A percentile compares a stretch with the other conserved stretches of the same genome.
These are phyloP conservation scores for Fusarium anthophilum DNA, from an alignment of 2,329 filamentous ascomycete genomes.

Conservation along the genomic window DNA sequence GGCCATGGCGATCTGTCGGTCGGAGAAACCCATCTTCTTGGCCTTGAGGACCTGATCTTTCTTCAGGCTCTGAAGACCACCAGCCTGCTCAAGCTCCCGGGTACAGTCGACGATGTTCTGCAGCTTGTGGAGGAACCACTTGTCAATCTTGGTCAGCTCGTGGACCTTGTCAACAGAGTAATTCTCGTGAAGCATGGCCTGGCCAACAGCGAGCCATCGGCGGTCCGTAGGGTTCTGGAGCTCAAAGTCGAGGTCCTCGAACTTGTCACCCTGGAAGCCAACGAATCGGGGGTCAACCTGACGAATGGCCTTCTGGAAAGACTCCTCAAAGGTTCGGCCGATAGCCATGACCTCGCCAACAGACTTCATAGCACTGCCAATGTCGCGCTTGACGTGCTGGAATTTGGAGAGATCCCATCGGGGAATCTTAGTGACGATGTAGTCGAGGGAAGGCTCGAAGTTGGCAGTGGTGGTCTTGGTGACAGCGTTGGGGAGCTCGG, in stretches of 20 bases:
- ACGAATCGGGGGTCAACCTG: conserved; percentile 93
- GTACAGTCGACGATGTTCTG: conserved; percentile 96
- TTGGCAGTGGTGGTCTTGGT: conserved; percentile 99
- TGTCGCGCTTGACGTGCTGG: conserved; percentile 97
- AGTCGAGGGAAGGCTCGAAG: conserved; percentile 97
- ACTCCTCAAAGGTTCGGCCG: conserved; percentile 97
- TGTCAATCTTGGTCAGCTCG: conserved; percentile 97
- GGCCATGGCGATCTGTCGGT: conserved; percentile 90
- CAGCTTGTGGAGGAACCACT: conserved; percentile 99
- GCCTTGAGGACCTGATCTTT: conserved; percentile 89
- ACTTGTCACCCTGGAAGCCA: conserved; percentile 95
- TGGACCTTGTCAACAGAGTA: conserved; percentile 94
- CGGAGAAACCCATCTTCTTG: conserved; percentile 98
- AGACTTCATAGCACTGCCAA: conserved; percentile 98
- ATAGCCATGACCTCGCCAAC: conserved; percentile 99
- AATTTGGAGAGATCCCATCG: conserved; percentile 99
- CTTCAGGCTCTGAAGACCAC: conserved; percentile 84
- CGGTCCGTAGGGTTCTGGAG: conserved; percentile 94
- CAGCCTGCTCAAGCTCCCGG: conserved; percentile 83
- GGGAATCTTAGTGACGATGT: conserved; percentile 98
- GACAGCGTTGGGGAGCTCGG: conserved; percentile 95
- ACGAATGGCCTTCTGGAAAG: conserved; percentile 98
- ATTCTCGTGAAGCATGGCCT: conserved; percentile 96
- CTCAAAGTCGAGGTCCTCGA: conserved; percentile 90
- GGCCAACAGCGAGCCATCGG: conserved; percentile 95